Conservation (phyloP, 768 basidiomycete genomes). For the Lepiota subincarnata region DNA sequence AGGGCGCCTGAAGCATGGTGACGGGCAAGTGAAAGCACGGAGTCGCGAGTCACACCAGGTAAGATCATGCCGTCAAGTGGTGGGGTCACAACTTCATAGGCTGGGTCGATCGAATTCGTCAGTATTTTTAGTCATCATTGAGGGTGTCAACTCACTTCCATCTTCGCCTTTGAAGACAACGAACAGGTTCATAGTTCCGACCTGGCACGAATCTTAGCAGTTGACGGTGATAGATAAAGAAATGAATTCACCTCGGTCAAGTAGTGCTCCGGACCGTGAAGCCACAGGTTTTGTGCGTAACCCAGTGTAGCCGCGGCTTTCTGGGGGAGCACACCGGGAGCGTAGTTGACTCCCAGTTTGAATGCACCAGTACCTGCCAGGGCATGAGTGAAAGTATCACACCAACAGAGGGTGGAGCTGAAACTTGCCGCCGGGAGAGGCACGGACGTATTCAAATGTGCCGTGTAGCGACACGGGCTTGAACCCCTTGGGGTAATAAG, state of each 20-base stretch:
- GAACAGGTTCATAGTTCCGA: constrained; percentile 93
- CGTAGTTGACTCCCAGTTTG: constrained; percentile 88
- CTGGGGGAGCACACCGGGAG: constrained; percentile 83
- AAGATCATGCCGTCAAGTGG: constrained; percentile 90
- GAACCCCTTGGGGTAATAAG: constrained; percentile 84
- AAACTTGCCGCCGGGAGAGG: constrained; percentile 73
- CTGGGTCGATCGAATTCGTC: constrained; percentile 27
- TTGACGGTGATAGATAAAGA: constrained; percentile 31
- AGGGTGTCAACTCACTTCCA: constrained; percentile 40
- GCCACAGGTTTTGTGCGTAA: constrained; percentile 88
- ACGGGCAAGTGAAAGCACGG: constrained; percentile 66
- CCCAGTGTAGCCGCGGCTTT: constrained; percentile 69
- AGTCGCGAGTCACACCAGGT: constrained; percentile 88
- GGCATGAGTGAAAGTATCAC: background rate
- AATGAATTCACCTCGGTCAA: constrained; percentile 38
- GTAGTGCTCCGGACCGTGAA: constrained; percentile 66
- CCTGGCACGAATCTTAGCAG: constrained; percentile 26
- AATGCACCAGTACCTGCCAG: constrained; percentile 65
- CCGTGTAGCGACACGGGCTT: constrained; percentile 89
- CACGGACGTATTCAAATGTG: constrained; percentile 79
- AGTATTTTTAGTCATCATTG: background rate
- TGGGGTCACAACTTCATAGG: constrained; percentile 82
- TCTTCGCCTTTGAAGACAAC: constrained; percentile 70
- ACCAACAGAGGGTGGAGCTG: background rate
- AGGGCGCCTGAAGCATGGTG: constrained; percentile 51